Evolutionary conservation across 2,329 filamentous ascomycete genomes (phyloP).

Genomic region (Colletotrichum caudatum): DNA sequence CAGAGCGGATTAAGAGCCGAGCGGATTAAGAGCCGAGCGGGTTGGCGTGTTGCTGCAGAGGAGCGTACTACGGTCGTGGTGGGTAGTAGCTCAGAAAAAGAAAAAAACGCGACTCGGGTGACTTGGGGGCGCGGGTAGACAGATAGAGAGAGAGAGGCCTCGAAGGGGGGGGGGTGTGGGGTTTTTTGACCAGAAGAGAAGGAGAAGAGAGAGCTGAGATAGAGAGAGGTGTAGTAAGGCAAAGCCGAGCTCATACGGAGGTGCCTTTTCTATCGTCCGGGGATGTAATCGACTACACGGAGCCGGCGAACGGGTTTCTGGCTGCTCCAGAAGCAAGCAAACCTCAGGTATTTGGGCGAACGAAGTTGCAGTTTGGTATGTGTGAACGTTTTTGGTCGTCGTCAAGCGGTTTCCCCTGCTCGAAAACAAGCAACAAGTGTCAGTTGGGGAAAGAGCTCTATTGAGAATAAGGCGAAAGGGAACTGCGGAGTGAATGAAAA

Average conservation of each 20-base stretch:
- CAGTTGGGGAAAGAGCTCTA: conserved; percentile 51
- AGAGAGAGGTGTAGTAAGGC: conserved; percentile 12
- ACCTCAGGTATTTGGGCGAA: background rate
- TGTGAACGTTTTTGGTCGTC: conserved; percentile 45
- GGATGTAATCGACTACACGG: conserved; percentile 17
- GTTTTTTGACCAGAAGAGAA: conserved; percentile 9
- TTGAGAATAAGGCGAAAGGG: conserved; percentile 57
- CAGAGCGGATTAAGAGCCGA: conserved; percentile 33
- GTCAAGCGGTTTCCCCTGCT: conserved; percentile 52
- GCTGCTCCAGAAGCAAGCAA: conserved; percentile 43
- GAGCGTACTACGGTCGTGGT: conserved; percentile 23
- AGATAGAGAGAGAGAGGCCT: background rate
- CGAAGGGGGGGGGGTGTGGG: background rate
- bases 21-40: conserved; percentile 35
- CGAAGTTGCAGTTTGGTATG: background rate
- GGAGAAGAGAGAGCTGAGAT: conserved; percentile 17
- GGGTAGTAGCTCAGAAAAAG: conserved; percentile 26
- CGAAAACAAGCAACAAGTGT: conserved; percentile 54
- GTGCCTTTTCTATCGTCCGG: conserved; percentile 1
- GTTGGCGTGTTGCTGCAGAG: conserved; percentile 31
- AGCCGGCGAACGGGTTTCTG: conserved; percentile 40
- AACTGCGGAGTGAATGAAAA: conserved; percentile 63
- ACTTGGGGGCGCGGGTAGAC: conserved; percentile 5
- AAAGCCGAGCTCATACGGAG: conserved; percentile 8
- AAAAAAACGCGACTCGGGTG: conserved; percentile 40